These are phyloP conservation scores for Lactarius tabidus DNA, from an alignment of 768 basidiomycete species.

Conservation along the genomic window DNA sequence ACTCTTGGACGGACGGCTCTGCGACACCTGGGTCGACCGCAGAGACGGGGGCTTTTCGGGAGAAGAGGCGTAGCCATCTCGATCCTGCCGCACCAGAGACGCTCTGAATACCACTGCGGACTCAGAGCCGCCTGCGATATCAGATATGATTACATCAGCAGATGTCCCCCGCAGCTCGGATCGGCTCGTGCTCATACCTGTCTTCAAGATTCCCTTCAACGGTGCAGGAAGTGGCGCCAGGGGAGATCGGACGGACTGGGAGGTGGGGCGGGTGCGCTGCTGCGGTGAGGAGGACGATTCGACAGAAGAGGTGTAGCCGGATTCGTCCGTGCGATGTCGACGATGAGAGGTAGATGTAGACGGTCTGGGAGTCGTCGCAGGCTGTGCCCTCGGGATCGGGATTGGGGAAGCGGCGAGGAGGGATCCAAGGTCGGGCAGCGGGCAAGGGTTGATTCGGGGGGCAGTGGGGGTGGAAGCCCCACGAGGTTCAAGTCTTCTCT, in stretches of 20 bases:
- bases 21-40: constrained; percentile 1
- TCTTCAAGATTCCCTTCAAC: constrained; percentile 25
- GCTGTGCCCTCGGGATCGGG: constrained; percentile 3
- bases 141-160: constrained; percentile 14
- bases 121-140: constrained; percentile 7
- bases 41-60: constrained; percentile 31
- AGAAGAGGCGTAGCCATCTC: constrained; percentile 27
- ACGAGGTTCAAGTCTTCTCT: neutral
- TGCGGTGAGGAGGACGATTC: constrained; percentile 12
- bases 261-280: constrained; percentile 4
- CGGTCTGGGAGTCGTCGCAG: neutral
- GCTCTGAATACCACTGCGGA: constrained; percentile 15
- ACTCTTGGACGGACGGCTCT: neutral
- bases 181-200: constrained; percentile 13
- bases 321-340: constrained; percentile 10
- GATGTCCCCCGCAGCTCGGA: neutral
- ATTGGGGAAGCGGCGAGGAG: neutral
- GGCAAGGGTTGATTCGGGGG: constrained; percentile 23
- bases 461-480: constrained; percentile 9
- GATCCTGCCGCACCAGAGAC: constrained; percentile 17
- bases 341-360: constrained; percentile 1
- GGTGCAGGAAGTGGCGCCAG: constrained; percentile 5
- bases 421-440: constrained; percentile 18
- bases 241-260: constrained; percentile 11
- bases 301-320: constrained; percentile 20